Evolutionary conservation across 352 stramenopile species (phyloP).

Genomic region (Phytophthora multivora): DNA sequence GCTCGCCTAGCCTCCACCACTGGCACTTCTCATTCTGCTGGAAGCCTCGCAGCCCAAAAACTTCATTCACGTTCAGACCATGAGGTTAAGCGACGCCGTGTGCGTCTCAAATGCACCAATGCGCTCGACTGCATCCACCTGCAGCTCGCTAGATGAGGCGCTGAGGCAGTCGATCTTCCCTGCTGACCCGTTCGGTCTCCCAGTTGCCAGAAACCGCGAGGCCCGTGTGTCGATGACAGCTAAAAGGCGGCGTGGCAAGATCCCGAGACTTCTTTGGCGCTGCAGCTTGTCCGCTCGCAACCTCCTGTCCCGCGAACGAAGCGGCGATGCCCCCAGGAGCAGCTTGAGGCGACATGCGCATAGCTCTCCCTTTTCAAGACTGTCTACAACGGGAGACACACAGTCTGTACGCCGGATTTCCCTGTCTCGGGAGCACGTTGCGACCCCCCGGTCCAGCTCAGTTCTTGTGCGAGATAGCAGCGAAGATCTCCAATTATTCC

Average conservation of each 20-base stretch:
- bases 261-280: slow-evolving; percentile 30
- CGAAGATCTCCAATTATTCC: slow-evolving; percentile 58
- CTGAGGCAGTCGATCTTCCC: slow-evolving; percentile 35
- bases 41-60: slow-evolving; percentile 1
- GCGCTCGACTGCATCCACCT: slow-evolving; percentile 38
- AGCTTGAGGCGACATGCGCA: slow-evolving; percentile 18
- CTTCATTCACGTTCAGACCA: slow-evolving; percentile 7
- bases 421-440: slow-evolving; percentile 1
- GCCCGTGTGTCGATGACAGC: slow-evolving; percentile 8
- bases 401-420: slow-evolving; percentile 8
- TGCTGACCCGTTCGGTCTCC: slow-evolving; percentile 23
- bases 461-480: slow-evolving; percentile 41
- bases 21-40: slow-evolving; percentile 37
- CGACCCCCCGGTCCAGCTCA: slow-evolving; percentile 30
- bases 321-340: neutral
- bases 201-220: slow-evolving; percentile 21
- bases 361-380: neutral
- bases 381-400: too few relatives aligned
- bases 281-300: slow-evolving; percentile 31
- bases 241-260: slow-evolving; percentile 4
- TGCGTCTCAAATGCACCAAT: slow-evolving; percentile 27
- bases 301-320: slow-evolving; percentile 24
- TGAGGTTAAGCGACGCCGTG: slow-evolving; percentile 33
- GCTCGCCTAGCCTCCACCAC: slow-evolving; percentile 22
- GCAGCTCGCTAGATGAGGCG: slow-evolving; percentile 35